Evolutionary conservation across 2,329 filamentous ascomycete species (phyloP), one percentile per base, ranked within the genome.

Genomic region (Cytospora leucostoma): DNA sequence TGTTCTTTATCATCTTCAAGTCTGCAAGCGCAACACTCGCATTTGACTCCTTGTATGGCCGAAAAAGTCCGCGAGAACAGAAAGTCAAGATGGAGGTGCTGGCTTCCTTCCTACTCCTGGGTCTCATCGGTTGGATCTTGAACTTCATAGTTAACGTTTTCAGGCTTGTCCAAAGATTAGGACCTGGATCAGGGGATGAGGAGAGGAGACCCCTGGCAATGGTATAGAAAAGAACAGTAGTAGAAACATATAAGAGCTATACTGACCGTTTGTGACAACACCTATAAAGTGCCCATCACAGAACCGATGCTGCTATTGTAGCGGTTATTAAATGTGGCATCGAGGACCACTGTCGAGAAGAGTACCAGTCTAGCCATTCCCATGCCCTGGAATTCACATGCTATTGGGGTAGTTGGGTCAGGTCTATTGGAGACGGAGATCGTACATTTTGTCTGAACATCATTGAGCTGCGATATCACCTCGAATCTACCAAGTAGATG

Each of bases 1-100:
- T 99, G 4, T 88, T 97, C 71, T 99, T 99, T 74, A 97, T 99
- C 71, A 93, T 98, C 50, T 97, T 99, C 79, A 94, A 97, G 75
- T 93, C 93, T 4, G 93, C 93, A 58, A 98, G 97, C 77, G 84
- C 96, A 33, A 91, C 92, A 49, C 80, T 99, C 67, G 93, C 94
- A 1, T 97, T 97, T 74, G 90, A 92, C 73, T 90, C 92, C 10
- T 79, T 97, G 60, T 88, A 92, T 74, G 82, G 84, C 72, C 76
- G 82, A 71, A 75, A 78, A 58, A 57, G 38, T 6, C 64, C 64
- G 4, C 35, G 56, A 32, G 64, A 56, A 15, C 57, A 65, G 52
- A 64, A 62, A 44, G 53, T 61, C 53, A 62, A 62, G 59, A 65
- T 66, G 65, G 62, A 88, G 72, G 89, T 90, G 4, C 77, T 98